A percentile compares a stretch with the other conserved stretches of the same genome.
phyloP scores from a whole-genome alignment of 164 flowering plant species.

The Sextonia rubra region DNA sequence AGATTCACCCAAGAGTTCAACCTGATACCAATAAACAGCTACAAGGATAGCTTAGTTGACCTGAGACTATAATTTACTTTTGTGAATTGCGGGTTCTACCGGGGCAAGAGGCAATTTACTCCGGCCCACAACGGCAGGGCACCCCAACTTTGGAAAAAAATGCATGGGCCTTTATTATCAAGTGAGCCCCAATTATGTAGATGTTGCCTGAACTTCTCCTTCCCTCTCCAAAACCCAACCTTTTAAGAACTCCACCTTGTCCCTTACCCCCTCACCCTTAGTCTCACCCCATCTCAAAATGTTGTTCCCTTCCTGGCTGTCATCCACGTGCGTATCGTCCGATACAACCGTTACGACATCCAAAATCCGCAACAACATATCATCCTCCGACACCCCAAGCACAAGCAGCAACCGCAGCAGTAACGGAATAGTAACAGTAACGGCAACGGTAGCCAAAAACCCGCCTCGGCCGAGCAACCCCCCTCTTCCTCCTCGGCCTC shows the following conservation, averaged over 20 bases:
- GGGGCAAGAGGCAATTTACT: no score
- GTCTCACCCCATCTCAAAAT: background rate
- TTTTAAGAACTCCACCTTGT: background rate
- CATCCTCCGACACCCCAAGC: background rate
- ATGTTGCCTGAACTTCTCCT: no score
- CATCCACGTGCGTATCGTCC: background rate
- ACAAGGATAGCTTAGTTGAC: no score
- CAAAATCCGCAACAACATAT: background rate
- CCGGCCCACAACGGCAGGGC: no score
- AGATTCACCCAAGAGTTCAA: no score
- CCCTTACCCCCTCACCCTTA: background rate
- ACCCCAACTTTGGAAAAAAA: no score
- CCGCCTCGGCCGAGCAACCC: background rate
- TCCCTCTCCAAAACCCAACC: background rate
- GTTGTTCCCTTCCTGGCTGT: background rate
- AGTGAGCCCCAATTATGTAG: no score
- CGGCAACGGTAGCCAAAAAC: slow-evolving; percentile 1
- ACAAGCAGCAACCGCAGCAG: background rate
- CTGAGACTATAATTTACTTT: no score
- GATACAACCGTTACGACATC: background rate
- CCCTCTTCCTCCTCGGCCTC: background rate
- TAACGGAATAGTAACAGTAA: background rate
- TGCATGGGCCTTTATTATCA: no score
- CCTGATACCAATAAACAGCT: no score
- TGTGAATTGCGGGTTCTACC: no score